These are phyloP conservation scores for Stephania japonica DNA, from an alignment of 164 flowering plant genomes.

Conservation along the genomic window DNA sequence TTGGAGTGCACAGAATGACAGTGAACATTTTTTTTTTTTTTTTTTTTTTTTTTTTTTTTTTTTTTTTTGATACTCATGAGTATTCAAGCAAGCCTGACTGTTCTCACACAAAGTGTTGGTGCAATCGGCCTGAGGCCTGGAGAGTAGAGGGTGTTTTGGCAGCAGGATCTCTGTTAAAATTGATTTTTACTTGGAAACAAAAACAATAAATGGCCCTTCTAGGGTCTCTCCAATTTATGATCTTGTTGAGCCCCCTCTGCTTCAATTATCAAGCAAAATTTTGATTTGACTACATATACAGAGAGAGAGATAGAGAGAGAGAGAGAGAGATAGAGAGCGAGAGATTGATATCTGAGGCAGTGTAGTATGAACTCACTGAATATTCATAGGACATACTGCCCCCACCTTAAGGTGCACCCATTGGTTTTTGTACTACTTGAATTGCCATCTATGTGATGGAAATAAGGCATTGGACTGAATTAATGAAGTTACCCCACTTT, in stretches of 20 bases:
- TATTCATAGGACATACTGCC: background rate
- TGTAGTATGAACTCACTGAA: background rate
- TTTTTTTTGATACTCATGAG: too few relatives aligned
- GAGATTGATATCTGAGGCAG: background rate
- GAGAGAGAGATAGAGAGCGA: background rate
- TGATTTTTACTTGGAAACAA: background rate
- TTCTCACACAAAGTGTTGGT: too few relatives aligned
- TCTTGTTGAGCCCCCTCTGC: background rate
- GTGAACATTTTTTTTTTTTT: too few relatives aligned
- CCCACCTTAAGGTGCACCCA: background rate
- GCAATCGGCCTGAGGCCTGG: too few relatives aligned
- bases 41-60: too few relatives aligned
- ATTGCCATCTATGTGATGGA: background rate
- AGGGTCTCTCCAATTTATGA: background rate
- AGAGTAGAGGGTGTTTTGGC: background rate
- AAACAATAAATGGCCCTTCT: background rate
- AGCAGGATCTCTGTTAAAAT: background rate
- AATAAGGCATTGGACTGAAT: background rate
- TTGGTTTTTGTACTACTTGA: too few relatives aligned
- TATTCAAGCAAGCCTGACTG: too few relatives aligned
- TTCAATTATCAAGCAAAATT: conserved; percentile 1
- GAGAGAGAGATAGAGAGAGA: background rate
- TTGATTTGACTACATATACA: background rate
- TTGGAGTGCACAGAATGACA: background rate
- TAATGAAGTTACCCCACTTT: conserved; percentile 12